phyloP scores from a whole-genome alignment of 73 alveolate genomes.

The Stentor roeselii region DNA sequence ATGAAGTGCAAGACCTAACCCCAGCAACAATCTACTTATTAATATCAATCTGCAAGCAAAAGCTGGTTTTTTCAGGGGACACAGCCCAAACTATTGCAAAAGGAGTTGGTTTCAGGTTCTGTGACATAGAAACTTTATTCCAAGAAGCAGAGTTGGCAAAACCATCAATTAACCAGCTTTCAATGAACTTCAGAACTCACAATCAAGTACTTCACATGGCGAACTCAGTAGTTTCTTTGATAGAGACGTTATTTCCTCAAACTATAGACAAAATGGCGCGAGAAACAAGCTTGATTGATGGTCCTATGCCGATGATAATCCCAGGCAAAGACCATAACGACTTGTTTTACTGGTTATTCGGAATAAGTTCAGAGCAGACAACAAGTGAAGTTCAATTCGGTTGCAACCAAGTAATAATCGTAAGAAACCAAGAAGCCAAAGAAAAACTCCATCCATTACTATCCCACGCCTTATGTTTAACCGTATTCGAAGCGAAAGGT shows the following conservation, averaged over 20 bases:
- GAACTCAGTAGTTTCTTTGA: slow-evolving; percentile 59
- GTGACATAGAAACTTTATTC: slow-evolving; percentile 55
- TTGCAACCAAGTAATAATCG: slow-evolving; percentile 73
- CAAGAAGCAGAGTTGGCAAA: background rate
- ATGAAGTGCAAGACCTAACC: slow-evolving; percentile 78
- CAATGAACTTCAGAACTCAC: slow-evolving; percentile 72
- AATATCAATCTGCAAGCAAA: slow-evolving; percentile 35
- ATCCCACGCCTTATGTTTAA: slow-evolving; percentile 59
- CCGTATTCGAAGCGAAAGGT: slow-evolving; percentile 82
- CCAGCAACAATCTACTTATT: slow-evolving; percentile 49
- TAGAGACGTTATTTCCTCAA: slow-evolving; percentile 66
- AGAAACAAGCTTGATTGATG: slow-evolving; percentile 58
- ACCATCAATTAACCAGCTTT: slow-evolving; percentile 35
- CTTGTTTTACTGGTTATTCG: slow-evolving; percentile 20
- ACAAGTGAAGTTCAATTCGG: slow-evolving; percentile 54
- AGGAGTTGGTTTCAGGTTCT: slow-evolving; percentile 78
- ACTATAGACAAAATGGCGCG: slow-evolving; percentile 67
- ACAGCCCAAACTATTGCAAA: slow-evolving; percentile 83
- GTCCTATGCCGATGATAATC: slow-evolving; percentile 56
- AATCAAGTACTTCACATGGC: slow-evolving; percentile 62
- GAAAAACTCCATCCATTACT: slow-evolving; percentile 50
- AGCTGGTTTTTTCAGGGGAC: slow-evolving; percentile 71
- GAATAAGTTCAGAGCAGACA: background rate
- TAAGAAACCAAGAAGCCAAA: slow-evolving; percentile 67
- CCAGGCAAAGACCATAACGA: slow-evolving; percentile 35